Percentiles rank a stretch among this genome's conserved stretches.
Evolutionary conservation across 768 basidiomycete genomes (phyloP).

Genomic region (Pleurotus giganteus): DNA sequence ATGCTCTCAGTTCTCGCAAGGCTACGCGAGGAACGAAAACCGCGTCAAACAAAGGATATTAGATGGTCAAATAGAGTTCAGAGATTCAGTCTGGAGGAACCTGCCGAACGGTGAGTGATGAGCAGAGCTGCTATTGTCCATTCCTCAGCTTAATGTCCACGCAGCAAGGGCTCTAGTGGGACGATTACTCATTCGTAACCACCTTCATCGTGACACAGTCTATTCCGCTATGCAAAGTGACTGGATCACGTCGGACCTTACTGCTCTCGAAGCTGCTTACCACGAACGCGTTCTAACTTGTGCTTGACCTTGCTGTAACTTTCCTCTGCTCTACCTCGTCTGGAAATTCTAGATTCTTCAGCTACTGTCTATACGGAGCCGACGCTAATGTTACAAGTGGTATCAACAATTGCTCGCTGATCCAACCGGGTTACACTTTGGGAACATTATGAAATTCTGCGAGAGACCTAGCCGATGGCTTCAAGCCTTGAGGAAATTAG

Average conservation of each 20-base stretch:
- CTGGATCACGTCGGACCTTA: slow-evolving; percentile 68
- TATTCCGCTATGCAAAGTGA: slow-evolving; percentile 52
- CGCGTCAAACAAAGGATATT: slow-evolving; percentile 71
- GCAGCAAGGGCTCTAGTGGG: slow-evolving; percentile 59
- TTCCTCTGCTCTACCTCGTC: background rate
- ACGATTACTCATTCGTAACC: slow-evolving; percentile 60
- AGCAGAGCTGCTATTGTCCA: too few relatives aligned
- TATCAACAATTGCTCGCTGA: too few relatives aligned
- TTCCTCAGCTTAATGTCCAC: too few relatives aligned
- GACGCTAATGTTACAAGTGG: too few relatives aligned
- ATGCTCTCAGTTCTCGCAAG: slow-evolving; percentile 36
- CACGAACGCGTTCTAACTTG: background rate
- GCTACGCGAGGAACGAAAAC: slow-evolving; percentile 49
- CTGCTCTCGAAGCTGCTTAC: slow-evolving; percentile 62
- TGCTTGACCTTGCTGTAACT: slow-evolving; percentile 12
- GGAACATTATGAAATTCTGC: too few relatives aligned
- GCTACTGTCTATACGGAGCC: too few relatives aligned
- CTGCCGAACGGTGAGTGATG: slow-evolving; percentile 56
- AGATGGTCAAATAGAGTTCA: slow-evolving; percentile 57
- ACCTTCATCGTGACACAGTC: slow-evolving; percentile 60
- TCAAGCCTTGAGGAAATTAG: slow-evolving; percentile 80
- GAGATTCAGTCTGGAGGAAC: slow-evolving; percentile 48
- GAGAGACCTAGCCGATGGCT: too few relatives aligned
- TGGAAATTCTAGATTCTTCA: background rate
- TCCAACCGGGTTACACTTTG: too few relatives aligned